Percentiles rank a stretch among this genome's conserved stretches.
These are phyloP conservation scores for Neofusicoccum cordaticola DNA, from an alignment of 2,329 filamentous ascomycete species.

Conservation along the genomic window DNA sequence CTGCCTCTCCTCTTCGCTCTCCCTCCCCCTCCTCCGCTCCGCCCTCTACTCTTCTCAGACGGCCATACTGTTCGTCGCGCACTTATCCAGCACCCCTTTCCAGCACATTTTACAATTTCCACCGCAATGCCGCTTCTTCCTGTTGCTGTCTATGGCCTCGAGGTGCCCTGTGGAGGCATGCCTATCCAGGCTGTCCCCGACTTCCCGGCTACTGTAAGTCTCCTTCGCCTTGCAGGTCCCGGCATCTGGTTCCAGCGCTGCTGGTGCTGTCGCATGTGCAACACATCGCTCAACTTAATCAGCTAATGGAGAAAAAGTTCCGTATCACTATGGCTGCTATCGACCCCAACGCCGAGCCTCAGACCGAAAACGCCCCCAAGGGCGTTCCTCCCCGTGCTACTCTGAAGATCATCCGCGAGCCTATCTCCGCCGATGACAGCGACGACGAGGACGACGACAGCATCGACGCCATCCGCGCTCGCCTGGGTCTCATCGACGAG, in stretches of 20 bases:
- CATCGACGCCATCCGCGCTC: conserved; percentile 40
- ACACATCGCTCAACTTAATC: neutral
- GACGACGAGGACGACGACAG: conserved; percentile 56
- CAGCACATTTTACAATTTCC: neutral
- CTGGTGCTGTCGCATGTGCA: conserved; percentile 12
- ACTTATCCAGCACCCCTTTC: conserved; percentile 13
- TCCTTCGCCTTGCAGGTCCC: neutral
- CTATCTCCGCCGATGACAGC: conserved; percentile 57
- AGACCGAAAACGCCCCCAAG: conserved; percentile 43
- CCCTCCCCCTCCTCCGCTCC: conserved; percentile 1
- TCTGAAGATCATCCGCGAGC: conserved; percentile 82
- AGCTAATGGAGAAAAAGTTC: conserved; percentile 59
- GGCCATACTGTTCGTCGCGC: neutral
- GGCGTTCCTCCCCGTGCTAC: conserved; percentile 65
- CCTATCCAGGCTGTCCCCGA: conserved; percentile 76
- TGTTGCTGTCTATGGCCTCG: conserved; percentile 87
- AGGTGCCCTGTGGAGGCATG: conserved; percentile 81
- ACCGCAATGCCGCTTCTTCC: conserved; percentile 41
- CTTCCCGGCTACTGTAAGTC: conserved; percentile 80
- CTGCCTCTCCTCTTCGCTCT: conserved; percentile 16
- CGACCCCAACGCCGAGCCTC: conserved; percentile 72
- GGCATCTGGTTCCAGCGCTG: neutral
- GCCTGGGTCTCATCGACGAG: conserved; percentile 35
- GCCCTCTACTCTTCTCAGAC: neutral
- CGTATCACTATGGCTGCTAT: conserved; percentile 98